phyloP scores from a whole-genome alignment of 495 filamentous ascomycete genomes.

The Aspergillus sclerotioniger region DNA sequence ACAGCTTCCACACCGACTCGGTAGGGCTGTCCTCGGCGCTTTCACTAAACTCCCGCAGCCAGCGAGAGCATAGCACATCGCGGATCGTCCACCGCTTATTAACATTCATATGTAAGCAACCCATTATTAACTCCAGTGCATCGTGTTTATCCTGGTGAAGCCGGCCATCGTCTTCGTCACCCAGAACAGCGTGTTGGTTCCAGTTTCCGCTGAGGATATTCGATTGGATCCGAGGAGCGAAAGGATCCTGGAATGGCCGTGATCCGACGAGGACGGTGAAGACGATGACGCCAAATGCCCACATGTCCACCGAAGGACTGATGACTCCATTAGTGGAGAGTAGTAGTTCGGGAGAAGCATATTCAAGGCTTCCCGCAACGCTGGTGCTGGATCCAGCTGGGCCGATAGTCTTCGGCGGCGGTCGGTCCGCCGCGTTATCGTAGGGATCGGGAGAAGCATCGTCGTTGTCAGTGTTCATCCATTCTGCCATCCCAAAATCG shows the following conservation, averaged over 20 bases:
- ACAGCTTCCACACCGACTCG: conserved; percentile 39
- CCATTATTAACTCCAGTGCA: conserved; percentile 50
- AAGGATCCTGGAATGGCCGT: conserved; percentile 63
- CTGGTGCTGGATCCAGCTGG: conserved; percentile 56
- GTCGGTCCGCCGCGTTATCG: conserved; percentile 46
- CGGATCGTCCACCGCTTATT: conserved; percentile 53
- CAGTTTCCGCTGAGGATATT: conserved; percentile 64
- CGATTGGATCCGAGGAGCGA: conserved; percentile 56
- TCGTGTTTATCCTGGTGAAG: conserved; percentile 32
- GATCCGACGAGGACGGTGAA: conserved; percentile 63
- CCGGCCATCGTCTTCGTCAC: conserved; percentile 23
- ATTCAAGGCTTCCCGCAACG: conserved; percentile 64
- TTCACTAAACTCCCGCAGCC: conserved; percentile 47
- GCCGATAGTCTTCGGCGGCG: conserved; percentile 49
- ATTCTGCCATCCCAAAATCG: conserved; percentile 77
- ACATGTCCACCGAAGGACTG: conserved; percentile 62
- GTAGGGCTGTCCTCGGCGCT: conserved; percentile 26
- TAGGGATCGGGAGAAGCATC: conserved; percentile 49
- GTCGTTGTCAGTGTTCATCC: conserved; percentile 56
- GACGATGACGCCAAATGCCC: conserved; percentile 69
- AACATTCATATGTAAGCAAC: conserved; percentile 53
- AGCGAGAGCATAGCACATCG: conserved; percentile 52
- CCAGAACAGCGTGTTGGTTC: conserved; percentile 53
- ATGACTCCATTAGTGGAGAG: conserved; percentile 47
- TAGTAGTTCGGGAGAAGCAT: conserved; percentile 62